These are phyloP conservation scores for Mycena galericulata DNA, from an alignment of 768 basidiomycete genomes.

Conservation along the genomic window DNA sequence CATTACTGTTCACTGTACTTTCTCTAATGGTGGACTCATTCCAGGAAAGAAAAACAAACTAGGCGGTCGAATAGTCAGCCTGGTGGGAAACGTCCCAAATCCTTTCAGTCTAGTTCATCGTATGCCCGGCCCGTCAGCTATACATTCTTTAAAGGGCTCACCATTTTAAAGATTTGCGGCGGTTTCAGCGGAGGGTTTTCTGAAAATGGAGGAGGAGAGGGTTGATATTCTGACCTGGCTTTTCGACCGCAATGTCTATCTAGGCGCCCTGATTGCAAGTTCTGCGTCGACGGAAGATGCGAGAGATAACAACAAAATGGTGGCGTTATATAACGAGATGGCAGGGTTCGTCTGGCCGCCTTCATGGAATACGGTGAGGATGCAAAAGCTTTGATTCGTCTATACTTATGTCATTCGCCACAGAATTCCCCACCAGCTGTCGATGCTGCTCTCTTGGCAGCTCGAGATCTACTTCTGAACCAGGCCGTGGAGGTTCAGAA, in stretches of 20 bases:
- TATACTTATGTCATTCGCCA: background rate
- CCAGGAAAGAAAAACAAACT: no score
- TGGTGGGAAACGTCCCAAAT: background rate
- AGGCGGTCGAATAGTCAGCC: no score
- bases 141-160: background rate
- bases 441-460: background rate
- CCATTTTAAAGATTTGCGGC: background rate
- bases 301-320: slow-evolving; percentile 1
- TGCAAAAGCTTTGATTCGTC: background rate
- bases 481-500: background rate
- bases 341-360: background rate
- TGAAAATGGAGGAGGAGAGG: background rate
- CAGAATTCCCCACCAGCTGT: background rate
- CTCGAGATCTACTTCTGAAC: background rate
- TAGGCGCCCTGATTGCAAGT: background rate
- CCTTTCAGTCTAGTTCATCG: slow-evolving; percentile 7
- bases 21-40: no score
- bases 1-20: no score
- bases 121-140: background rate
- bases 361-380: slow-evolving; percentile 1
- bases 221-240: slow-evolving; percentile 6
- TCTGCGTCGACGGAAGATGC: background rate
- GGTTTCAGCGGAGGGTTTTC: background rate
- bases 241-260: background rate
- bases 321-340: background rate